These are phyloP conservation scores for Takashimella tepidaria DNA, from an alignment of 1,284 basidiomycete genomes.

Conservation along the genomic window DNA sequence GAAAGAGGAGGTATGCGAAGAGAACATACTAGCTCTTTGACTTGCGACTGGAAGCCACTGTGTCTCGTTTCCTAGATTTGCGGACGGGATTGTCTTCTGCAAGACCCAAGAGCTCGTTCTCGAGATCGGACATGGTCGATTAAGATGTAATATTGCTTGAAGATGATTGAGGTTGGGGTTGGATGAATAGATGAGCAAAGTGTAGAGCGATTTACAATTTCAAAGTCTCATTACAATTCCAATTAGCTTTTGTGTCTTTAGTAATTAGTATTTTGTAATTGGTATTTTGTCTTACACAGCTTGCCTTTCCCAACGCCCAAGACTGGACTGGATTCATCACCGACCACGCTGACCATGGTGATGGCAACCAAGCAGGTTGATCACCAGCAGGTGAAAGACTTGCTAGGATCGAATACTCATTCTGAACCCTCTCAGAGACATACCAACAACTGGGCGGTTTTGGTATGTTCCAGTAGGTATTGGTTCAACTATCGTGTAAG, in stretches of 20 bases:
- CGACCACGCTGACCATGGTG: too few relatives aligned
- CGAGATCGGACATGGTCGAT: conserved; percentile 40
- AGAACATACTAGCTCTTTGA: conserved; percentile 28
- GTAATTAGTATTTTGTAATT: too few relatives aligned
- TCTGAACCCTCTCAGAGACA: conserved; percentile 48
- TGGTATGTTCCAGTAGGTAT: conserved; percentile 88
- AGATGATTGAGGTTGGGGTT: too few relatives aligned
- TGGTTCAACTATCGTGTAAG: conserved; percentile 98
- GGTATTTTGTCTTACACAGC: too few relatives aligned
- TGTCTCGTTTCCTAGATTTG: conserved; percentile 33
- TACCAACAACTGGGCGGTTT: conserved; percentile 98
- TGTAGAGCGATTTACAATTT: too few relatives aligned
- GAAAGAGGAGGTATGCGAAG: not conserved
- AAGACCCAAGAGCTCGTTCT: conserved; percentile 47
- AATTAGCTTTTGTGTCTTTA: too few relatives aligned
- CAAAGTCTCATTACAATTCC: too few relatives aligned
- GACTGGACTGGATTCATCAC: too few relatives aligned
- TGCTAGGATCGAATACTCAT: not conserved
- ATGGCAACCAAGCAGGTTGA: not conserved
- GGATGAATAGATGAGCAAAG: too few relatives aligned
- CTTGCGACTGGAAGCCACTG: conserved; percentile 19
- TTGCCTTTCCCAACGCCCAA: too few relatives aligned
- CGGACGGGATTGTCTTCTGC: conserved; percentile 44
- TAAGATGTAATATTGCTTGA: too few relatives aligned
- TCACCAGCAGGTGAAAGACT: not conserved